Evolutionary conservation across 169 alveolate genomes (phyloP).

Genomic region (Cardiosporidium cionae): DNA sequence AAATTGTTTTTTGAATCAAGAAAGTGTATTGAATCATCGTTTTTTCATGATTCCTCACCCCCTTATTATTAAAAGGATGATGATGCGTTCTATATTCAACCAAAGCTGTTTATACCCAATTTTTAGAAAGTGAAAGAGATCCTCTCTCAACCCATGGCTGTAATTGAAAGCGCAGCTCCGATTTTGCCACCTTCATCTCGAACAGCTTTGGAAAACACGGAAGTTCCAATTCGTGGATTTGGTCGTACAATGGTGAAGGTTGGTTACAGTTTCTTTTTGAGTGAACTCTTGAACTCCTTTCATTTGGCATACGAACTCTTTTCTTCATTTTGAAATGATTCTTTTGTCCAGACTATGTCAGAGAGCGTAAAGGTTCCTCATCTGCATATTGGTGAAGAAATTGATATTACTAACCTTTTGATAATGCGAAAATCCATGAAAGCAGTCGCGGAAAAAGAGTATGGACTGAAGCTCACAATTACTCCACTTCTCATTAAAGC

Average conservation of each 20-base stretch:
- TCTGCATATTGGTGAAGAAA: constrained; percentile 55
- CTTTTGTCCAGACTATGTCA: constrained; percentile 60
- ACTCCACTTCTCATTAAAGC: constrained; percentile 83
- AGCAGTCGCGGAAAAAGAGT: not conserved
- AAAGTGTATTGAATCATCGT: no score
- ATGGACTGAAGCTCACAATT: constrained; percentile 59
- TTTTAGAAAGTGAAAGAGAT: no score
- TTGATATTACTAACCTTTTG: constrained; percentile 43
- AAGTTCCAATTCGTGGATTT: constrained; percentile 22
- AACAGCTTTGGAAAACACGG: not conserved
- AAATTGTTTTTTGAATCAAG: no score
- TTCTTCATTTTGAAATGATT: constrained; percentile 19
- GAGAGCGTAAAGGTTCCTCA: constrained; percentile 64
- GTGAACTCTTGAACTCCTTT: no score
- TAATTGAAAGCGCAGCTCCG: no score
- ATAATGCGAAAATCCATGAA: constrained; percentile 1
- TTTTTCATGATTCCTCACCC: no score
- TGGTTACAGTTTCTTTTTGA: not conserved
- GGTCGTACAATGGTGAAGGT: constrained; percentile 38
- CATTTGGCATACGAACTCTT: constrained; percentile 7
- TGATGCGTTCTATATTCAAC: no score
- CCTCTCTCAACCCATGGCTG: no score
- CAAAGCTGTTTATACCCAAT: no score
- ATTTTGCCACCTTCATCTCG: not conserved
- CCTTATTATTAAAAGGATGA: no score